A percentile compares a stretch with the other conserved stretches of the same genome.
Conservation (phyloP, 2,329 filamentous ascomycete genomes). For the Diaporthe sp. region DNA sequence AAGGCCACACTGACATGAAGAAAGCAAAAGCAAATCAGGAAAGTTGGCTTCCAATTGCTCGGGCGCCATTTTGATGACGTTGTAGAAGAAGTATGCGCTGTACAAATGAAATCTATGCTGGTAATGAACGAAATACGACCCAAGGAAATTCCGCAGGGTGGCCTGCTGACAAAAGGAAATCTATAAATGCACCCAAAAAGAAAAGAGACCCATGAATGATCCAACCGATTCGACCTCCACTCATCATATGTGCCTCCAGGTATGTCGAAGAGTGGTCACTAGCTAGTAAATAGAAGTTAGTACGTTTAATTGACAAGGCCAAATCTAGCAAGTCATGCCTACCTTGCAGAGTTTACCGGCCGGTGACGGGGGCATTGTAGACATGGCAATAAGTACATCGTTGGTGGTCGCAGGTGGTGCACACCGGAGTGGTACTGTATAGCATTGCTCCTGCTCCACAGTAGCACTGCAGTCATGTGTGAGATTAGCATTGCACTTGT, state of each 20-base stretch:
- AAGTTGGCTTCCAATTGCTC: neutral
- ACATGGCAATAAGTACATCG: neutral
- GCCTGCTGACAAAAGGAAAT: conserved; percentile 18
- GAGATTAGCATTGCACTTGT: neutral
- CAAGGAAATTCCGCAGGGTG: conserved; percentile 6
- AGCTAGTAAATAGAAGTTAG: neutral
- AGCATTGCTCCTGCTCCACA: conserved; percentile 19
- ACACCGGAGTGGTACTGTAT: neutral
- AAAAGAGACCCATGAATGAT: neutral
- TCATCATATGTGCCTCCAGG: neutral
- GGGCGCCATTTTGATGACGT: neutral
- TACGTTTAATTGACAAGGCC: neutral
- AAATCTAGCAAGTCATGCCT: neutral
- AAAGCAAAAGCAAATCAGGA: too few species aligned
- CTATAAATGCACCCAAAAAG: neutral
- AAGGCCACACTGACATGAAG: neutral
- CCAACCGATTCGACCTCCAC: neutral
- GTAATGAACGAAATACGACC: neutral
- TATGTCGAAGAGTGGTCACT: neutral
- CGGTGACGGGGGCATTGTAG: neutral
- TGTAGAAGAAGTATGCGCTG: neutral
- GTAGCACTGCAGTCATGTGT: neutral
- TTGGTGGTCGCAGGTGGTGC: neutral
- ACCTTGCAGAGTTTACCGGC: neutral
- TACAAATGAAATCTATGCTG: conserved; percentile 18